Evolutionary conservation across 768 basidiomycete genomes (phyloP).

Genomic region (Boletus vinaceobasis): DNA sequence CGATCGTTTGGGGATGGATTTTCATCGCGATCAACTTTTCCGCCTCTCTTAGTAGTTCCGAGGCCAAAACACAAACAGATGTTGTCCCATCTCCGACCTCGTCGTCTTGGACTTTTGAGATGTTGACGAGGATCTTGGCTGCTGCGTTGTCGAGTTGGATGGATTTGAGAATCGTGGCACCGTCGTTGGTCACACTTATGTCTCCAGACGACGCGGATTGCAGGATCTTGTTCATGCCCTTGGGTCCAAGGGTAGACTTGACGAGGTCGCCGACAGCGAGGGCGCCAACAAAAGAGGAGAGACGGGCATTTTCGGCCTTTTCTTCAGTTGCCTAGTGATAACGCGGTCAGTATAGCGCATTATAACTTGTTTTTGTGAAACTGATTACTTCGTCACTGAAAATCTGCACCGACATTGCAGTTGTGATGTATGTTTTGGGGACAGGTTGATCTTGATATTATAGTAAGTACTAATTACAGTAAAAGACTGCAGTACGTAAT

Average conservation of each 20-base stretch:
- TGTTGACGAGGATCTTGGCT: slow-evolving; percentile 98
- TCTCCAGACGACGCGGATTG: slow-evolving; percentile 87
- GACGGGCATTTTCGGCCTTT: slow-evolving; percentile 95
- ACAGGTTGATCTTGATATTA: slow-evolving; percentile 1
- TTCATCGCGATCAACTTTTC: slow-evolving; percentile 89
- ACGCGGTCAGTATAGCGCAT: slow-evolving; percentile 1
- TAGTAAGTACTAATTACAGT: not conserved
- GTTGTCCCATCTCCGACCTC: slow-evolving; percentile 98
- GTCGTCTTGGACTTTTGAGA: slow-evolving; percentile 99
- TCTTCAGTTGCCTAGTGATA: slow-evolving; percentile 75
- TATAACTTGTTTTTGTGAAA: not conserved
- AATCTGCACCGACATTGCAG: slow-evolving; percentile 55
- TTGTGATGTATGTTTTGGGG: not conserved
- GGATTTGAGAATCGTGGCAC: slow-evolving; percentile 95
- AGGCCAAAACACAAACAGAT: slow-evolving; percentile 85
- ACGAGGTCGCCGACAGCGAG: slow-evolving; percentile 97
- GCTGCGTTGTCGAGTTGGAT: slow-evolving; percentile 98
- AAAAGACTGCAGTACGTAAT: not conserved
- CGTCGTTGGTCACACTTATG: slow-evolving; percentile 97
- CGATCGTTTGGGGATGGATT: slow-evolving; percentile 97
- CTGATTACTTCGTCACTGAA: slow-evolving; percentile 56
- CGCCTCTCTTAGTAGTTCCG: slow-evolving; percentile 90
- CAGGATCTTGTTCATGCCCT: slow-evolving; percentile 99
- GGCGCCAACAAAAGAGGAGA: slow-evolving; percentile 96
- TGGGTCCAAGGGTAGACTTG: slow-evolving; percentile 96